These are phyloP conservation scores for Areca catechu DNA, from an alignment of 176 grass and related monocot genomes.

Conservation along the genomic window DNA sequence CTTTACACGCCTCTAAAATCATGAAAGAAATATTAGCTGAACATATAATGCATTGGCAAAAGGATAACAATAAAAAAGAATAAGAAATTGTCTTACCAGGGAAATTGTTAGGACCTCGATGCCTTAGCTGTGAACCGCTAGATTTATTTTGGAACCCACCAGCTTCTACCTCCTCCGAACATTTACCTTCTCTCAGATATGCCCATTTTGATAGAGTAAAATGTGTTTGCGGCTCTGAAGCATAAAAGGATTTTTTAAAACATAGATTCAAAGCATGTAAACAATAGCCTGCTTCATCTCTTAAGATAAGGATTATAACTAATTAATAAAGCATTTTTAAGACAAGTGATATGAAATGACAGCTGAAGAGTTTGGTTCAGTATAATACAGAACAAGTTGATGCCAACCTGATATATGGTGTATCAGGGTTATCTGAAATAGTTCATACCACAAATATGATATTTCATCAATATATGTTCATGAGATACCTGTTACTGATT, in stretches of 20 bases:
- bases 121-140: conserved; percentile 43
- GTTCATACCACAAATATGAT: too few species aligned
- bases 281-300: too few species aligned
- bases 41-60: too few species aligned
- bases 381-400: too few species aligned
- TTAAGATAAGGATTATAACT: too few species aligned
- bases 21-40: background rate
- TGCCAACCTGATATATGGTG: too few species aligned
- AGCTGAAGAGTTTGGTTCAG: too few species aligned
- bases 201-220: conserved; percentile 67
- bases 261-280: background rate
- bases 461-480: too few species aligned
- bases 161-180: conserved; percentile 8
- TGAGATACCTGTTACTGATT: conserved; percentile 36
- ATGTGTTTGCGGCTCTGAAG: conserved; percentile 40
- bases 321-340: too few species aligned
- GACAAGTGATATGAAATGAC: too few species aligned
- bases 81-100: conserved; percentile 26
- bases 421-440: too few species aligned
- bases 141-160: conserved; percentile 1
- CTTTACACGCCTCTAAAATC: conserved; percentile 26
- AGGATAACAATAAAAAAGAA: conserved; percentile 17
- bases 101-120: conserved; percentile 30
- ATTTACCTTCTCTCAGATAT: conserved; percentile 28
- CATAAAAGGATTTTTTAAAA: background rate